phyloP scores from a whole-genome alignment of 2,329 filamentous ascomycete species.

The Atkinsonella hypoxylon region DNA sequence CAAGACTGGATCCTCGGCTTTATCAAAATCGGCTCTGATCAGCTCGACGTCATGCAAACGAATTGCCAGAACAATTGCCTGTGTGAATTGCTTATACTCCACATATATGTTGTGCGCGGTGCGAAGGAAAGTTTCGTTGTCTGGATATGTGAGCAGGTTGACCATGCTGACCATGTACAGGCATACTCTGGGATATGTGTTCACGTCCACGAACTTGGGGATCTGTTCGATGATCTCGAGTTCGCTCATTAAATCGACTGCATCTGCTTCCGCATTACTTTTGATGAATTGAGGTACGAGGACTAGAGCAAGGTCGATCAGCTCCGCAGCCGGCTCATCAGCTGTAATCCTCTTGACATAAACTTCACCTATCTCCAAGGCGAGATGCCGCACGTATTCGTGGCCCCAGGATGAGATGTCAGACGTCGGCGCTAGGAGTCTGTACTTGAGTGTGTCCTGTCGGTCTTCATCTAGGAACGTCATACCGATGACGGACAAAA shows the following conservation, averaged over 20 bases:
- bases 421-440: slow-evolving; percentile 75
- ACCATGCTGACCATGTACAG: slow-evolving; percentile 99
- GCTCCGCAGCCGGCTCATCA: slow-evolving; percentile 72
- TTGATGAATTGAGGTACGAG: slow-evolving; percentile 91
- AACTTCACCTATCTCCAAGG: slow-evolving; percentile 90
- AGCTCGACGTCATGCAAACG: slow-evolving; percentile 77
- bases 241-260: slow-evolving; percentile 93
- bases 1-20: slow-evolving; percentile 67
- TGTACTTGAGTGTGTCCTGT: slow-evolving; percentile 92
- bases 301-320: slow-evolving; percentile 71
- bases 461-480: slow-evolving; percentile 95
- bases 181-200: slow-evolving; percentile 87
- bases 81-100: slow-evolving; percentile 81
- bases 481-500: slow-evolving; percentile 95
- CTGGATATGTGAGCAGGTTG: slow-evolving; percentile 89
- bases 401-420: slow-evolving; percentile 97
- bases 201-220: slow-evolving; percentile 77
- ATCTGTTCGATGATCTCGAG: slow-evolving; percentile 94
- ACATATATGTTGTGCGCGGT: slow-evolving; percentile 92
- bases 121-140: slow-evolving; percentile 89
- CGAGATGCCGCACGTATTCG: slow-evolving; percentile 93
- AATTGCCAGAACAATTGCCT: slow-evolving; percentile 90
- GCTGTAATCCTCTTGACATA: slow-evolving; percentile 78
- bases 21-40: slow-evolving; percentile 70
- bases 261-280: slow-evolving; percentile 96